Percentiles rank a stretch among this genome's conserved stretches.
Conservation (phyloP, 805 yeast genomes). For the Groenewaldozyma salmanticensis region DNA sequence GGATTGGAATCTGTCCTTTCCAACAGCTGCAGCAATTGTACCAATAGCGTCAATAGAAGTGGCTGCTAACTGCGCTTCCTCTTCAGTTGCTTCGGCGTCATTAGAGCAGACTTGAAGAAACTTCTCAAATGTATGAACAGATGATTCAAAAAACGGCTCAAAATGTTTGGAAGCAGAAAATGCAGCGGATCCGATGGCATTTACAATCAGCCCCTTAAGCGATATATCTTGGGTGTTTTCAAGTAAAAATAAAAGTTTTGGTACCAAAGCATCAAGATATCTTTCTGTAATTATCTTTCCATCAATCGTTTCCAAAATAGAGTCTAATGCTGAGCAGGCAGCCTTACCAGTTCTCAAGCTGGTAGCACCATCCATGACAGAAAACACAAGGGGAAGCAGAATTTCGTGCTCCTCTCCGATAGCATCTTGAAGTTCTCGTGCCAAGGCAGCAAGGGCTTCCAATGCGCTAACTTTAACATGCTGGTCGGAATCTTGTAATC, state of each 20-base stretch:
- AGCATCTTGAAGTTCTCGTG: slow-evolving; percentile 74
- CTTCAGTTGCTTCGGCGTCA: slow-evolving; percentile 73
- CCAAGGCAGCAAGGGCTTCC: slow-evolving; percentile 66
- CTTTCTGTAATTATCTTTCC: slow-evolving; percentile 67
- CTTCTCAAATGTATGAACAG: slow-evolving; percentile 73
- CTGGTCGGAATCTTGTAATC: slow-evolving; percentile 65
- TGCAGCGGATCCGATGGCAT: slow-evolving; percentile 96
- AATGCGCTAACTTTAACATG: slow-evolving; percentile 81
- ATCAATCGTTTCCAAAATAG: slow-evolving; percentile 83
- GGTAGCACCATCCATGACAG: slow-evolving; percentile 77
- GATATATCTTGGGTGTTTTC: slow-evolving; percentile 50
- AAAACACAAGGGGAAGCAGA: slow-evolving; percentile 77
- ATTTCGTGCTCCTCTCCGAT: slow-evolving; percentile 77
- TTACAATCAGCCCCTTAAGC: slow-evolving; percentile 57
- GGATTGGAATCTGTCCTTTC: slow-evolving; percentile 76
- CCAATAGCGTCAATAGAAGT: slow-evolving; percentile 88
- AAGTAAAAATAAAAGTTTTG: slow-evolving; percentile 76
- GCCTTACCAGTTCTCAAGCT: slow-evolving; percentile 77
- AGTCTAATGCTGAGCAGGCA: slow-evolving; percentile 87
- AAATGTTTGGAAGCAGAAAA: slow-evolving; percentile 87
- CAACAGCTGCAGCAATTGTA: slow-evolving; percentile 94
- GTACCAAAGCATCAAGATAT: slow-evolving; percentile 84
- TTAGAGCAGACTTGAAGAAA: slow-evolving; percentile 40
- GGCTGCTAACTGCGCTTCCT: slow-evolving; percentile 85
- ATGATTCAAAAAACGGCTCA: slow-evolving; percentile 73